Conservation (phyloP, 495 filamentous ascomycete genomes). For the Podospora australis region DNA sequence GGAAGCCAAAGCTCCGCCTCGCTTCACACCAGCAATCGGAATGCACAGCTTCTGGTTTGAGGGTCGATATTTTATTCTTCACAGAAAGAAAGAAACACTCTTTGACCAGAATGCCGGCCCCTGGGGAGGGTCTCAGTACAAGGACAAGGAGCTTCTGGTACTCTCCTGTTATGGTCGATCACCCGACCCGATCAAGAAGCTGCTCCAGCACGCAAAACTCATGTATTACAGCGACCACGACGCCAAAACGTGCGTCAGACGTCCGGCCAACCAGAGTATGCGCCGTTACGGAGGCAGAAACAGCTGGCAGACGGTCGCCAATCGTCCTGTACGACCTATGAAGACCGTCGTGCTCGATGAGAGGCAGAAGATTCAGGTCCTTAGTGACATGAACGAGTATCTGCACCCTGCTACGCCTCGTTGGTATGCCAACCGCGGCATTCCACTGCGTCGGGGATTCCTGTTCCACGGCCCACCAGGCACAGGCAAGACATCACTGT, state of each 20-base stretch:
- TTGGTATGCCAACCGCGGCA: conserved; percentile 81
- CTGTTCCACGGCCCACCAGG: conserved; percentile 72
- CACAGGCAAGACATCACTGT: conserved; percentile 55
- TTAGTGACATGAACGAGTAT: conserved; percentile 84
- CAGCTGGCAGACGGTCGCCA: conserved; percentile 60
- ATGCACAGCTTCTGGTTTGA: conserved; percentile 37
- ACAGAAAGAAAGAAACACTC: conserved; percentile 33
- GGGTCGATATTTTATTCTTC: conserved; percentile 32
- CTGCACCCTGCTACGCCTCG: conserved; percentile 62
- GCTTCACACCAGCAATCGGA: conserved; percentile 37
- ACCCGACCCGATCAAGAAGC: conserved; percentile 53
- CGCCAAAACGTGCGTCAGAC: conserved; percentile 44
- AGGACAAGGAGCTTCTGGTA: conserved; percentile 34
- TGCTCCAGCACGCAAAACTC: conserved; percentile 51
- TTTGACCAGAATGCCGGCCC: conserved; percentile 15
- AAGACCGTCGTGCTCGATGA: conserved; percentile 77
- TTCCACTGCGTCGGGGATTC: conserved; percentile 86
- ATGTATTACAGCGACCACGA: conserved; percentile 41
- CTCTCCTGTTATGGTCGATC: conserved; percentile 40
- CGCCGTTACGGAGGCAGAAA: conserved; percentile 32
- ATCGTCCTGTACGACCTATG: conserved; percentile 68
- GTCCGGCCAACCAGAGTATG: conserved; percentile 32
- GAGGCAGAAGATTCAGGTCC: conserved; percentile 61
- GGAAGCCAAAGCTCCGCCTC: conserved; percentile 29
- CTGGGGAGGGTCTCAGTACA: conserved; percentile 23